Percentiles rank a stretch among this genome's conserved stretches.
These are phyloP conservation scores for Trichosporon inkin DNA, from an alignment of 1,284 basidiomycete genomes.

Conservation along the genomic window DNA sequence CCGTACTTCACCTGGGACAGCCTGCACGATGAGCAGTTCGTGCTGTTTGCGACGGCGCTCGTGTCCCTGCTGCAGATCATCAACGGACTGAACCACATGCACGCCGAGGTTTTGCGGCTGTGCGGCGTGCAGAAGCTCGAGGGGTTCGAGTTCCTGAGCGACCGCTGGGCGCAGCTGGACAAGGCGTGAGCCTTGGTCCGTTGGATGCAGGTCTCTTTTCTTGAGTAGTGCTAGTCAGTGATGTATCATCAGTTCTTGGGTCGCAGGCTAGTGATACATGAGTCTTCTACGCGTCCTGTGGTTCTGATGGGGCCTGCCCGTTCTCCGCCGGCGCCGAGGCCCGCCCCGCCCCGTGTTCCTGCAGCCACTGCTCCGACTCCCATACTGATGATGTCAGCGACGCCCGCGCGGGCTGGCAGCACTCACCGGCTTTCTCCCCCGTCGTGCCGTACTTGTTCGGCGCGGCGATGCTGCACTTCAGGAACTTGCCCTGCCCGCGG, in stretches of 20 bases:
- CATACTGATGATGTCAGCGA: conserved; percentile 38
- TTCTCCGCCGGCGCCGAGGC: conserved; percentile 19
- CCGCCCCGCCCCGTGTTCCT: conserved; percentile 38
- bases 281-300: neutral
- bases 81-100: conserved; percentile 39
- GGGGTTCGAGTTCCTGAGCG: conserved; percentile 37
- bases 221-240: neutral
- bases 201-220: no score
- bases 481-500: conserved; percentile 42
- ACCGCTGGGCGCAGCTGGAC: conserved; percentile 29
- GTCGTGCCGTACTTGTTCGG: conserved; percentile 42
- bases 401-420: no score
- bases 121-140: conserved; percentile 44
- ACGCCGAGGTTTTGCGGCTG: conserved; percentile 32
- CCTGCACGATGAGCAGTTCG: conserved; percentile 42
- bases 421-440: conserved; percentile 46
- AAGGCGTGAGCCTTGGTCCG: no score
- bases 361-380: conserved; percentile 48
- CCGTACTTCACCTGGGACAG: neutral
- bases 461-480: conserved; percentile 48
- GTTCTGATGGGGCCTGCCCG: conserved; percentile 15
- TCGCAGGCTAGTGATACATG: conserved; percentile 1
- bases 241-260: neutral
- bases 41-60: conserved; percentile 42
- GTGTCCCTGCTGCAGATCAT: conserved; percentile 40